These are phyloP conservation scores for Penicillium ochrochloron DNA, from an alignment of 495 filamentous ascomycete species.

Conservation along the genomic window DNA sequence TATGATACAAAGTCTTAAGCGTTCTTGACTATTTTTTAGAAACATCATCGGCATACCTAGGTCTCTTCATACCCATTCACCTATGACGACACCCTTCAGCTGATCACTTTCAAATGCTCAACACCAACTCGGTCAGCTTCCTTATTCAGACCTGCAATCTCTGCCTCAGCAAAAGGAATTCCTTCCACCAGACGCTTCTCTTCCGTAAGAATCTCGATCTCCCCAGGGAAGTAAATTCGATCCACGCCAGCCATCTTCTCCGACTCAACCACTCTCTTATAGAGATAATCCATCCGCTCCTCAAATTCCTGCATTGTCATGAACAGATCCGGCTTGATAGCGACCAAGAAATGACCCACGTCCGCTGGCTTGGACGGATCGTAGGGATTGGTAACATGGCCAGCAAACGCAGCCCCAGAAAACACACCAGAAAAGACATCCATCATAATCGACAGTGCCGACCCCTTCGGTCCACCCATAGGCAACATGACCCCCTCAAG, in stretches of 20 bases:
- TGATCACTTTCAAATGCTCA: conserved; percentile 29
- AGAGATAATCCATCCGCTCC: conserved; percentile 70
- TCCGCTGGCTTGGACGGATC: conserved; percentile 68
- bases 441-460: conserved; percentile 77
- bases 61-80: not conserved
- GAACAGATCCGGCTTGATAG: conserved; percentile 78
- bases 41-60: too few species aligned
- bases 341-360: conserved; percentile 77
- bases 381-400: conserved; percentile 72
- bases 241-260: conserved; percentile 74
- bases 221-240: conserved; percentile 77
- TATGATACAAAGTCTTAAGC: not conserved
- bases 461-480: conserved; percentile 80
- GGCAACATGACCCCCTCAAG: conserved; percentile 76
- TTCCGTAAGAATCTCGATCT: conserved; percentile 69
- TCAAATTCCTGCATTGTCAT: conserved; percentile 71
- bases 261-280: conserved; percentile 63
- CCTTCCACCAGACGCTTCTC: conserved; percentile 60
- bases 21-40: not conserved
- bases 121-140: conserved; percentile 65
- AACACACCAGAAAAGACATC: conserved; percentile 82
- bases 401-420: conserved; percentile 71
- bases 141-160: conserved; percentile 67
- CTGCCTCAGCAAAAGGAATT: conserved; percentile 67
- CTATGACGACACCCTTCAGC: not conserved